phyloP scores from a whole-genome alignment of 176 grass and related monocot genomes.

The Rhynchospora tenuis region DNA sequence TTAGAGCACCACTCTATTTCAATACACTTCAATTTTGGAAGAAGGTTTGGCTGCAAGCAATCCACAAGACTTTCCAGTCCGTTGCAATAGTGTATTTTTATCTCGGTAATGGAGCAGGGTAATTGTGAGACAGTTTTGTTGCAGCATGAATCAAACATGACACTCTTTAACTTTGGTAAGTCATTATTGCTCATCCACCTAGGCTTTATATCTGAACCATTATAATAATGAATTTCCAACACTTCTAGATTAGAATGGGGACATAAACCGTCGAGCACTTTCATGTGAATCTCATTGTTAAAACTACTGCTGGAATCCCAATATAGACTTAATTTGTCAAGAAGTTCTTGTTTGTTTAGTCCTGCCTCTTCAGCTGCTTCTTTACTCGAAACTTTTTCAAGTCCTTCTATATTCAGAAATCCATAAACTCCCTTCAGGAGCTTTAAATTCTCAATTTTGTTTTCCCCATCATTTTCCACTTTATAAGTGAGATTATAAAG shows the following conservation, averaged over 20 bases:
- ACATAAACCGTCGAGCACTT: background rate
- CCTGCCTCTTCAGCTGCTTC: background rate
- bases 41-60: background rate
- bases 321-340: background rate
- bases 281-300: background rate
- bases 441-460: background rate
- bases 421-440: background rate
- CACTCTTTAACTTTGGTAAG: background rate
- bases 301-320: background rate
- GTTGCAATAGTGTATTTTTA: too few species aligned
- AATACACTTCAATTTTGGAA: background rate
- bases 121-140: background rate
- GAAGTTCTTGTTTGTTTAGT: background rate
- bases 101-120: background rate
- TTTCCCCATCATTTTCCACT: background rate
- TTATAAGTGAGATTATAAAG: background rate
- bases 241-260: slow-evolving; percentile 19
- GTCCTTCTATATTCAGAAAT: background rate
- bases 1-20: background rate
- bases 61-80: background rate
- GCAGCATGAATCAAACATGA: background rate
- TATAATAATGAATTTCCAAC: slow-evolving; percentile 4
- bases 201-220: background rate
- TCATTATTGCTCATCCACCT: background rate
- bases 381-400: background rate